Evolutionary conservation across 352 stramenopile genomes (phyloP), one percentile per base, ranked within the genome.

Genomic region (Globisporangium carolinianum): DNA sequence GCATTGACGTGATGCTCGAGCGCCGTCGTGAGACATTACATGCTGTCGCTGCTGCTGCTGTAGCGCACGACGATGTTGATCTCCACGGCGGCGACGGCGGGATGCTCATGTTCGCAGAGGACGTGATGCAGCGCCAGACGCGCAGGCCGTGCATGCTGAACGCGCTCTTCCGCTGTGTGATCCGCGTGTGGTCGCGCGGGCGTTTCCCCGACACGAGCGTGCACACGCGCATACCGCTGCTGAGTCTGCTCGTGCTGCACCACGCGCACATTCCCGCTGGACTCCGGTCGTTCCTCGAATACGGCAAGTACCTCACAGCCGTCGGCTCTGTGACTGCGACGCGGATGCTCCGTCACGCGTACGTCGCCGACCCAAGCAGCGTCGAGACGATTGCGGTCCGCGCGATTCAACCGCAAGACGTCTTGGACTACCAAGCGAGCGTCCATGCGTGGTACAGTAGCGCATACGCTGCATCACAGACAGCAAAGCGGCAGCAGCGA

Each of bases 231-330:
- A 70, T 62, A 9, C 57, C 73, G 8, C 48, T 75, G 39, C 53
- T 86, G 41, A 51, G 32, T 15, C n/a, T 82, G 55, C 53, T 85
- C 47, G 54, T 82, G 32, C 60, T 65, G 14, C 58, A 71, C 35
- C 61, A 68, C 48, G 50, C 35, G 39, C 63, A 65, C 5, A 69
- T 87, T 53, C 62, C 76, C 9, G 58, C 56, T 1, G 68, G 69
- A 9, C 55, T 93, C 11, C 76, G 73, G 2, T 75, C 63, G 12
- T 86, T 91, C 42, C 53, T 89, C 42, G 80, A 93, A 57, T 90
- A 85, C 63, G 73, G 72, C 18, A 82, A 77, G 55, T 91, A 76
- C 52, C 56, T 90, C 8, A 55, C 73, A 1, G 71, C 73, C 38
- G 73, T 62, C 0, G 69, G 76, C 46, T 61, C 70, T 1, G 58